Evolutionary conservation across 1,284 basidiomycete species (phyloP).

Genomic region (Moesziomyces sp.): DNA sequence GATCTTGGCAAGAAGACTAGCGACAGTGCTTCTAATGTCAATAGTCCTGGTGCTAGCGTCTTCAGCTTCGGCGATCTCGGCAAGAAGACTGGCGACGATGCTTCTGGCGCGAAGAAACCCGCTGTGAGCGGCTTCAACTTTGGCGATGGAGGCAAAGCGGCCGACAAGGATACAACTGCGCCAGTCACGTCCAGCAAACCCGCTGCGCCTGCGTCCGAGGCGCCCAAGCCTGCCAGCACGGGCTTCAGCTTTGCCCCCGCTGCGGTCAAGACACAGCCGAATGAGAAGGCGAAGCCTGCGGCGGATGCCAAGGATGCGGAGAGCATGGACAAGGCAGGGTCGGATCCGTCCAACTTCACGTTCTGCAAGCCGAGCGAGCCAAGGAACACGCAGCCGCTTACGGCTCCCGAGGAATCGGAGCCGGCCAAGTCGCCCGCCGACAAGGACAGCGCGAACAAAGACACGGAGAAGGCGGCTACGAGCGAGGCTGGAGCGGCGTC

Average conservation of each 20-base stretch:
- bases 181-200: too few species aligned
- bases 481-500: constrained; percentile 1
- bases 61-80: constrained; percentile 15
- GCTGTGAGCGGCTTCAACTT: constrained; percentile 12
- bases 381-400: constrained; percentile 26
- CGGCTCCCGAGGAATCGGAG: constrained; percentile 3
- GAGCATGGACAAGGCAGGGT: constrained; percentile 1
- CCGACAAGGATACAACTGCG: background rate
- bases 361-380: constrained; percentile 40
- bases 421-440: background rate
- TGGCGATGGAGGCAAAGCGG: background rate
- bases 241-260: background rate
- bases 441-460: constrained; percentile 1
- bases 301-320: constrained; percentile 4
- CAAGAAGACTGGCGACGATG: constrained; percentile 4
- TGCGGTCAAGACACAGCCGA: too few species aligned
- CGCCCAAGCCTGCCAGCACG: background rate
- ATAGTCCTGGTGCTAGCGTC: background rate
- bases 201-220: background rate
- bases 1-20: constrained; percentile 9
- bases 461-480: constrained; percentile 1
- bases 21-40: background rate
- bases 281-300: background rate
- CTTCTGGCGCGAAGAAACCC: background rate
- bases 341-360: constrained; percentile 20